These are phyloP conservation scores for Coffea humblotiana DNA, from an alignment of 305 asterid species.

Conservation along the genomic window DNA sequence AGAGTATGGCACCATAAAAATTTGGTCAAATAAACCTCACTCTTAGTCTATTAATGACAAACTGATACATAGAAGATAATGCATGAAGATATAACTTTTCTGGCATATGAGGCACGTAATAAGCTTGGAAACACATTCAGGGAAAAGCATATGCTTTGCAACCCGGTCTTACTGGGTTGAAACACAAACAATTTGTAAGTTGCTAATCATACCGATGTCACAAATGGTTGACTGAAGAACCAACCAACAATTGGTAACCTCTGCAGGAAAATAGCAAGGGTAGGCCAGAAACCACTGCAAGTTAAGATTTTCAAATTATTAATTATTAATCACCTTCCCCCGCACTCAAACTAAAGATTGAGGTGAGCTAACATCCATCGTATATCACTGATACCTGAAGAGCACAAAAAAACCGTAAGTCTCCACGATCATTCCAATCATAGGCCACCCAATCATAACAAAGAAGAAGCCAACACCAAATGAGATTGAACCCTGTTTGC, in stretches of 20 bases:
- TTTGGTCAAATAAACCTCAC: background rate
- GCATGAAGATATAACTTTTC: background rate
- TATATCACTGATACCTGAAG: constrained; percentile 48
- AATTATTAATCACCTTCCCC: background rate
- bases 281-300: constrained; percentile 90
- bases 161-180: background rate
- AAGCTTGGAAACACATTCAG: background rate
- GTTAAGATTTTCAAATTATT: background rate
- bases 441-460: constrained; percentile 73
- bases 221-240: constrained; percentile 66
- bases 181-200: too few species aligned
- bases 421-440: constrained; percentile 75
- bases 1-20: background rate
- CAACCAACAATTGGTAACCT: constrained; percentile 75
- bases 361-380: background rate
- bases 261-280: constrained; percentile 58
- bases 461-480: constrained; percentile 69
- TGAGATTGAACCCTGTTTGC: constrained; percentile 58
- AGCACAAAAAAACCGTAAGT: constrained; percentile 69
- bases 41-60: background rate
- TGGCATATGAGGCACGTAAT: background rate
- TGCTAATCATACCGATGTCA: constrained; percentile 58
- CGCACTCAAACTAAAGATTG: too few species aligned
- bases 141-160: background rate
- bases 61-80: background rate